Evolutionary conservation across 2,329 filamentous ascomycete species (phyloP).

Genomic region (Monosporascus sp.): DNA sequence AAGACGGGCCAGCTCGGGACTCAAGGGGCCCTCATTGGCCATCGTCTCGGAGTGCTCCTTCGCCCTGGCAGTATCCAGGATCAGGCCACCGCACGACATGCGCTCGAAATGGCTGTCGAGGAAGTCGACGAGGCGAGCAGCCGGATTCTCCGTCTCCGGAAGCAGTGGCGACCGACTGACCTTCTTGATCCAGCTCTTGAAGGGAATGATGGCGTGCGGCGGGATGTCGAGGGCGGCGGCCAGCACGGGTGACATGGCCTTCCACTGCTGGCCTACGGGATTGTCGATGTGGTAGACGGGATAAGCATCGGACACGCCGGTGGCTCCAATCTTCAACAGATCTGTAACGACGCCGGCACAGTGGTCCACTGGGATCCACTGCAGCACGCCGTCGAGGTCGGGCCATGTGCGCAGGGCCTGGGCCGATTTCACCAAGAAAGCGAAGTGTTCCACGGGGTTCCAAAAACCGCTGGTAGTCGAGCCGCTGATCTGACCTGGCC

Average conservation of each 20-base stretch:
- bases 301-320: not conserved
- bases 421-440: conserved; percentile 41
- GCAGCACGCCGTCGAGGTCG: conserved; percentile 22
- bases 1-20: conserved; percentile 21
- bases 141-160: conserved; percentile 24
- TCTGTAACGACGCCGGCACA: conserved; percentile 13
- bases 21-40: conserved; percentile 25
- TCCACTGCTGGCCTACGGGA: conserved; percentile 17
- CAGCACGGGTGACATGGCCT: conserved; percentile 3
- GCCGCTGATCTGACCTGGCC: conserved; percentile 47
- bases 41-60: conserved; percentile 33
- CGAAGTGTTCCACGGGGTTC: conserved; percentile 45
- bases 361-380: conserved; percentile 39
- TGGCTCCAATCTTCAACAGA: conserved; percentile 3
- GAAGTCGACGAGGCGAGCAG: conserved; percentile 26
- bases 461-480: conserved; percentile 42
- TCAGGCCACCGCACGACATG: conserved; percentile 40
- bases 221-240: conserved; percentile 5
- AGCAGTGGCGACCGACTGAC: conserved; percentile 8
- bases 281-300: conserved; percentile 20
- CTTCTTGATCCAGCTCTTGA: conserved; percentile 19
- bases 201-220: conserved; percentile 12
- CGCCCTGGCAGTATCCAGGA: conserved; percentile 31
- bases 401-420: conserved; percentile 38
- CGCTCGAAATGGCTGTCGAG: conserved; percentile 29